A percentile compares a stretch with the other conserved stretches of the same genome.
These are phyloP conservation scores for Pilatotrama ljubarskyi DNA, from an alignment of 768 basidiomycete species.

Conservation along the genomic window DNA sequence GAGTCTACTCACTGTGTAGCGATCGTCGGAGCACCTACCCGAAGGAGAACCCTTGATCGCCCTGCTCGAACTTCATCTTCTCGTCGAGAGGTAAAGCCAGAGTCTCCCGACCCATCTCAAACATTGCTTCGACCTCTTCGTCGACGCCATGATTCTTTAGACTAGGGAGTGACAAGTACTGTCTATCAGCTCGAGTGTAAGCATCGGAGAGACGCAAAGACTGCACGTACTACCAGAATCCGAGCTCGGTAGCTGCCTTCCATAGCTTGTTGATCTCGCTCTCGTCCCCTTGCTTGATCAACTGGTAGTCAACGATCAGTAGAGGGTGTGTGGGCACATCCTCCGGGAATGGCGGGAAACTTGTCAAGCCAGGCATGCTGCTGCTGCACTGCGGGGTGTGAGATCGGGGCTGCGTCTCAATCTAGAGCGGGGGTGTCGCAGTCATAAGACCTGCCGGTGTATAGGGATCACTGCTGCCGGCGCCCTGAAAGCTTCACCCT, in stretches of 20 bases:
- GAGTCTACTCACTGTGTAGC: not conserved
- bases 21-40: slow-evolving; percentile 29
- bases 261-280: slow-evolving; percentile 45
- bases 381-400: not conserved
- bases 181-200: not conserved
- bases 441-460: too few relatives aligned
- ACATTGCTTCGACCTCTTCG: slow-evolving; percentile 39
- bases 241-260: slow-evolving; percentile 48
- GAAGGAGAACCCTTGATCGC: slow-evolving; percentile 40
- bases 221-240: slow-evolving; percentile 55
- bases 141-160: slow-evolving; percentile 47
- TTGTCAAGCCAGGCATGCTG: slow-evolving; percentile 35
- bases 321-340: slow-evolving; percentile 46
- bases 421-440: too few relatives aligned
- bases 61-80: slow-evolving; percentile 46
- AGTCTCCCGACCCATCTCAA: slow-evolving; percentile 43
- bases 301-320: slow-evolving; percentile 45
- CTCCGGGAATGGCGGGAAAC: slow-evolving; percentile 43
- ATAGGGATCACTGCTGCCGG: too few relatives aligned
- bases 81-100: slow-evolving; percentile 44
- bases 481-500: too few relatives aligned
- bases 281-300: slow-evolving; percentile 37
- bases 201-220: too few relatives aligned
- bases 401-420: too few relatives aligned
- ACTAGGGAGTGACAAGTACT: slow-evolving; percentile 22